Percentiles rank a stretch among this genome's conserved stretches.
These are phyloP conservation scores for Cordyceps fumosorosea DNA, from an alignment of 2,329 filamentous ascomycete species.

Conservation along the genomic window DNA sequence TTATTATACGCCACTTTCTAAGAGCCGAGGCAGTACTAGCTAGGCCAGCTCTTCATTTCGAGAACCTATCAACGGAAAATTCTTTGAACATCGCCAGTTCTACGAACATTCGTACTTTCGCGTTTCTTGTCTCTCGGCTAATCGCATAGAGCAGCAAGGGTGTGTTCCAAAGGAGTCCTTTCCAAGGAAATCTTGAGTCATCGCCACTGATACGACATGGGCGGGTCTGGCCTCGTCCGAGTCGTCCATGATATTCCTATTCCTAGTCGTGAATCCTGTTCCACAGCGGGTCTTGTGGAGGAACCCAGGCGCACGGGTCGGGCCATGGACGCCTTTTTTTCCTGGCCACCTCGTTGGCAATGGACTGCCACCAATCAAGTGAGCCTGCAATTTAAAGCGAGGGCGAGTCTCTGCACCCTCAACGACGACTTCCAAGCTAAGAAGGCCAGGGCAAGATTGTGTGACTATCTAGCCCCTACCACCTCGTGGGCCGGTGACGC, in stretches of 20 bases:
- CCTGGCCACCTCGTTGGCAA: background rate
- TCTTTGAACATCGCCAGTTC: background rate
- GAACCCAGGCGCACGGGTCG: slow-evolving; percentile 2
- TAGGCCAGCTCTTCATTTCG: background rate
- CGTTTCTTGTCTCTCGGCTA: background rate
- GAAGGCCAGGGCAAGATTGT: no score
- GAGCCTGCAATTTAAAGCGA: background rate
- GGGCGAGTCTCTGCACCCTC: background rate
- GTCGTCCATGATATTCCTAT: background rate
- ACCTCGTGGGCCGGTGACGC: background rate
- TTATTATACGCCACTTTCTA: background rate
- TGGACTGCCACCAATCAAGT: background rate
- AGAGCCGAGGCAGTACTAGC: background rate
- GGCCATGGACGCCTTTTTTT: background rate
- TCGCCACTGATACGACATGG: background rate
- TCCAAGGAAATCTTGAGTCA: background rate
- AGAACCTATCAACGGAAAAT: background rate
- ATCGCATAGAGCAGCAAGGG: background rate
- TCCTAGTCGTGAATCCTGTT: background rate
- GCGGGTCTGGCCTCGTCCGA: background rate
- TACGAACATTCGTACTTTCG: background rate
- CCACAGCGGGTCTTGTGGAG: slow-evolving; percentile 7
- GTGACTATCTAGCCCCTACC: background rate
- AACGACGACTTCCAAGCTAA: no score
- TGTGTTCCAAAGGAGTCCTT: background rate